Evolutionary conservation across 208 protist genomes (phyloP), one percentile per base, ranked within the genome.

Genomic region (Trypanosoma theileri): DNA sequence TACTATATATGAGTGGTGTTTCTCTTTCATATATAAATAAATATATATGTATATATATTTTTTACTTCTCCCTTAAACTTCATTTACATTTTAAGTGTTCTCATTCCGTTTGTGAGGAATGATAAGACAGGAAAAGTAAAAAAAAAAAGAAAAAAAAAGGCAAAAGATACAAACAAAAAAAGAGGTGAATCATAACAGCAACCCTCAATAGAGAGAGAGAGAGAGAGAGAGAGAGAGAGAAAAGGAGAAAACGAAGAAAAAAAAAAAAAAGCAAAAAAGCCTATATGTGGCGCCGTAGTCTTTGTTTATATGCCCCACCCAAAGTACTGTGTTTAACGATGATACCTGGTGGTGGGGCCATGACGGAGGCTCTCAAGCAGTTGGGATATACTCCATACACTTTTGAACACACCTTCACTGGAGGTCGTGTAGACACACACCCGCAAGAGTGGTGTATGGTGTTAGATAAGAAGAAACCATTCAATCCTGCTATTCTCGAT

Each of bases 321-420:
- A 68, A 73, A 46, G 70, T 93, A 28, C 1, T 96, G 0, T 89
- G 92, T 58, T 65, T 96, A 65, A 91, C 81, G 13, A 96, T 93
- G 85, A 79, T 79, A 2, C 86, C 84, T 28, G 82, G 87, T 61
- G 87, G 91, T 54, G 89, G 89, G 7, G 85, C 91, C 8, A 66
- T 96, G 68, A 57, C 69, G 0, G 59, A 55, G 16, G 88, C 87
- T 9, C 66, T 96, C 44, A 61, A 75, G 31, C 24, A 73, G 46
- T 77, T 96, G 6, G 91, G 91, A 55, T 94, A 88, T 62, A 69
- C 73, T 48, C 85, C 91, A 11, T 96, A 96, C 76, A 88, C 72
- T 31, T 92, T 93, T 53, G 66, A 83, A 57, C 64, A 87, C 51
- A 82, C 78, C 3, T 83, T 89, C 35, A 83, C 80, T 53, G 65